These are phyloP conservation scores for Metarhizium album DNA, from an alignment of 2,329 filamentous ascomycete genomes.

Conservation along the genomic window DNA sequence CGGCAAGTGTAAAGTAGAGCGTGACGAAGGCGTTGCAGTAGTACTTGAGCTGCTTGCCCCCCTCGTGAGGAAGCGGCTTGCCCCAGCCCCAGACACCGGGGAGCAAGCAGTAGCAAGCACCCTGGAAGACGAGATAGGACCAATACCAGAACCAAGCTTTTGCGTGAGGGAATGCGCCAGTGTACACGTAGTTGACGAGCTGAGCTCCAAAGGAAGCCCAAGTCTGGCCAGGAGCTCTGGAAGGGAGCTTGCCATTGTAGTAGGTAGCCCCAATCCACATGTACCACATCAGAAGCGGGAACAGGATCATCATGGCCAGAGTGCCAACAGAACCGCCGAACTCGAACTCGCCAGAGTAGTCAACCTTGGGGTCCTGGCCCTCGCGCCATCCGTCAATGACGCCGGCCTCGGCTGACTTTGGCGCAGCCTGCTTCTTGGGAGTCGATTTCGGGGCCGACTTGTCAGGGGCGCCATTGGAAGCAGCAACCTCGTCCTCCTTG, in stretches of 20 bases:
- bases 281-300: conserved; percentile 96
- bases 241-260: conserved; percentile 76
- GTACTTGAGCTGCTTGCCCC: conserved; percentile 80
- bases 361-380: conserved; percentile 50
- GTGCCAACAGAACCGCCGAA: conserved; percentile 85
- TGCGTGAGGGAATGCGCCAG: conserved; percentile 70
- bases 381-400: conserved; percentile 45
- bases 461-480: conserved; percentile 17
- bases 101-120: conserved; percentile 68
- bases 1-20: conserved; percentile 74
- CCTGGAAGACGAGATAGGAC: conserved; percentile 82
- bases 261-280: conserved; percentile 97
- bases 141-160: conserved; percentile 93
- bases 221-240: conserved; percentile 53
- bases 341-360: conserved; percentile 58
- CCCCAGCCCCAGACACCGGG: conserved; percentile 83
- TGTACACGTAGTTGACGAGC: conserved; percentile 63
- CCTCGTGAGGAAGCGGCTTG: conserved; percentile 73
- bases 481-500: conserved; percentile 9
- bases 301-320: conserved; percentile 76
- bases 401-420: conserved; percentile 10
- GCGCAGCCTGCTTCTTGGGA: conserved; percentile 5
- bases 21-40: conserved; percentile 86
- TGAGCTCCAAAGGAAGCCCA: conserved; percentile 61
- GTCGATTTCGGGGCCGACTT: background rate